Evolutionary conservation across 768 basidiomycete genomes (phyloP).

Genomic region (Lactarius hatsudake): DNA sequence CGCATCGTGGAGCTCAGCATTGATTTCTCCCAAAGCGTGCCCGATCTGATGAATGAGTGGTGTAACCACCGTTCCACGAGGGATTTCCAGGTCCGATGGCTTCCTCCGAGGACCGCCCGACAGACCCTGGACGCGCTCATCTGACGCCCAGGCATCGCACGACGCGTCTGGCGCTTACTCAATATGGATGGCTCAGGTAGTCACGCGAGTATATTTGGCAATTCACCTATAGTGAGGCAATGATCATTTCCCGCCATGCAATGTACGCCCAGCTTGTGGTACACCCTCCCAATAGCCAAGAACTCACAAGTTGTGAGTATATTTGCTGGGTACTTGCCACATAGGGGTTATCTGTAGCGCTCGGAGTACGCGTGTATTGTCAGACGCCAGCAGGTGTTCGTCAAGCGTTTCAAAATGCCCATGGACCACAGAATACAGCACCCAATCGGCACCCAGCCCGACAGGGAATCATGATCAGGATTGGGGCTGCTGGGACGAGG

Average conservation of each 20-base stretch:
- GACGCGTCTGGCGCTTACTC: slow-evolving; percentile 18
- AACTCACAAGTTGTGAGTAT: background rate
- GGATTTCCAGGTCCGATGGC: background rate
- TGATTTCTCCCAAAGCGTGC: background rate
- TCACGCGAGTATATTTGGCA: slow-evolving; percentile 13
- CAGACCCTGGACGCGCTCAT: slow-evolving; percentile 24
- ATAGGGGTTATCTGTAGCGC: background rate
- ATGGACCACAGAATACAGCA: background rate
- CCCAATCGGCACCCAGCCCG: background rate
- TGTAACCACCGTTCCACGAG: background rate
- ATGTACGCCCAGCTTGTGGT: background rate
- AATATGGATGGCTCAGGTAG: slow-evolving; percentile 1
- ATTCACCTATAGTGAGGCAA: slow-evolving; percentile 4
- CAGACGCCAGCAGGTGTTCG: background rate
- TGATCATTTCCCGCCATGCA: slow-evolving; percentile 1
- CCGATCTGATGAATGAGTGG: slow-evolving; percentile 5
- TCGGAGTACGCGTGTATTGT: background rate
- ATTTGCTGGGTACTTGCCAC: background rate
- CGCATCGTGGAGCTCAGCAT: slow-evolving; percentile 1
- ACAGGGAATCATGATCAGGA: background rate
- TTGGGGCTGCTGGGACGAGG: background rate
- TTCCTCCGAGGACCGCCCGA: slow-evolving; percentile 16
- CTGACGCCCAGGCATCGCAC: slow-evolving; percentile 11
- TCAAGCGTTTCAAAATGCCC: background rate
- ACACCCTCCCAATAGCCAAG: background rate